These are phyloP conservation scores for Metrosideros polymorpha DNA, from an alignment of 441 rosid genomes.

Conservation along the genomic window DNA sequence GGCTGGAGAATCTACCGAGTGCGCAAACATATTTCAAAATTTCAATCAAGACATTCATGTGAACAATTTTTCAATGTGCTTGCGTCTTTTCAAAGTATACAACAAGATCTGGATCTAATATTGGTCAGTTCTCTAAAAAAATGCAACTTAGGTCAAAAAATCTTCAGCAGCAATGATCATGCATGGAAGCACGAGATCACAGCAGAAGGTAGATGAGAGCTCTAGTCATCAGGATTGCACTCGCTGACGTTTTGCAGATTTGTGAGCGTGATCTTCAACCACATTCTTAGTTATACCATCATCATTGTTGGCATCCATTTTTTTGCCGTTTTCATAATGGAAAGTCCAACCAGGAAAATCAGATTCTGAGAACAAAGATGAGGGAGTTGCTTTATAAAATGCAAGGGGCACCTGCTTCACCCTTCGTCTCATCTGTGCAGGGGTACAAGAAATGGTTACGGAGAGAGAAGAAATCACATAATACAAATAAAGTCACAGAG, in stretches of 20 bases:
- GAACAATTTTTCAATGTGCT: neutral
- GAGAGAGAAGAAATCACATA: neutral
- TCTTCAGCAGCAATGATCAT: neutral
- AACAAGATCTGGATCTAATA: neutral
- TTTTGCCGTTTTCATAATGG: slow-evolving; percentile 13
- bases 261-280: slow-evolving; percentile 12
- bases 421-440: slow-evolving; percentile 63
- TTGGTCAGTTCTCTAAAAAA: neutral
- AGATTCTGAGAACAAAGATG: slow-evolving; percentile 57
- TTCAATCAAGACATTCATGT: neutral
- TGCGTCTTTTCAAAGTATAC: neutral
- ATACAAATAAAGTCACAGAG: neutral
- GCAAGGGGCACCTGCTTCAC: slow-evolving; percentile 91
- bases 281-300: neutral
- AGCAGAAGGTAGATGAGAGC: neutral
- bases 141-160: neutral
- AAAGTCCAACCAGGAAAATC: slow-evolving; percentile 86
- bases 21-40: neutral
- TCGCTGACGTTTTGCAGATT: slow-evolving; percentile 24
- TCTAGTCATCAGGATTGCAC: slow-evolving; percentile 13
- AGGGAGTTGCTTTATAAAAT: slow-evolving; percentile 52
- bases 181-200: neutral
- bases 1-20: neutral
- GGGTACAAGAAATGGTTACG: neutral
- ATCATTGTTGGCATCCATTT: neutral